Evolutionary conservation across 345 rosid genomes (phyloP).

Genomic region (Acer negundo): DNA sequence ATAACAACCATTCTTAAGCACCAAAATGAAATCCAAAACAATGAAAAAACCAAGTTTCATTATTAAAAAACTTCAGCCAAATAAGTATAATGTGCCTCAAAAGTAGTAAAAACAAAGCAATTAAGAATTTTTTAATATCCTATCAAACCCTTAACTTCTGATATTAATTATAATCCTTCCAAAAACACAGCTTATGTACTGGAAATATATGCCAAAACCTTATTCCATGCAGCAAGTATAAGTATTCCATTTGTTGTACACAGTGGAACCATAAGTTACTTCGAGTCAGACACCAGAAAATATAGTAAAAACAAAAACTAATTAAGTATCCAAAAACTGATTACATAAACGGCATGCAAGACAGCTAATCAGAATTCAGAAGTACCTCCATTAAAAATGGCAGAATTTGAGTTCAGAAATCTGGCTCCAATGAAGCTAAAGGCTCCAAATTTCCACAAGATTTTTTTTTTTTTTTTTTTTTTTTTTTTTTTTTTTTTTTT

Average conservation of each 20-base stretch:
- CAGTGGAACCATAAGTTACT: neutral
- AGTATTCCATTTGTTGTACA: neutral
- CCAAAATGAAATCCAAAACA: neutral
- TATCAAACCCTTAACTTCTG: neutral
- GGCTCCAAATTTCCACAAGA: conserved; percentile 9
- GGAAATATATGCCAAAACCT: neutral
- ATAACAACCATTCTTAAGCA: neutral
- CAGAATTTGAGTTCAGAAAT: conserved; percentile 17
- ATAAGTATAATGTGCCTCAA: neutral
- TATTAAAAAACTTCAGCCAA: neutral
- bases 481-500: too few relatives aligned
- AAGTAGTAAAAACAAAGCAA: neutral
- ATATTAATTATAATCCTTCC: conserved; percentile 1
- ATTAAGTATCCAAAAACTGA: neutral
- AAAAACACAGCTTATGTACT: conserved; percentile 4
- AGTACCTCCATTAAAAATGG: conserved; percentile 14
- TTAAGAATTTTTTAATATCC: neutral
- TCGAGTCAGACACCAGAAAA: neutral
- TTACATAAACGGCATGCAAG: neutral
- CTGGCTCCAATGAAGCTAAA: conserved; percentile 20
- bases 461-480: too few relatives aligned
- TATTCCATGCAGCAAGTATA: neutral
- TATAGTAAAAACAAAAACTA: conserved; percentile 3
- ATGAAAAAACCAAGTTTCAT: neutral
- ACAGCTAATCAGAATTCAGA: conserved; percentile 17